A percentile compares a stretch with the other conserved stretches of the same genome.
phyloP scores from a whole-genome alignment of 1,284 basidiomycete genomes.

The Sporisorium scitamineum region DNA sequence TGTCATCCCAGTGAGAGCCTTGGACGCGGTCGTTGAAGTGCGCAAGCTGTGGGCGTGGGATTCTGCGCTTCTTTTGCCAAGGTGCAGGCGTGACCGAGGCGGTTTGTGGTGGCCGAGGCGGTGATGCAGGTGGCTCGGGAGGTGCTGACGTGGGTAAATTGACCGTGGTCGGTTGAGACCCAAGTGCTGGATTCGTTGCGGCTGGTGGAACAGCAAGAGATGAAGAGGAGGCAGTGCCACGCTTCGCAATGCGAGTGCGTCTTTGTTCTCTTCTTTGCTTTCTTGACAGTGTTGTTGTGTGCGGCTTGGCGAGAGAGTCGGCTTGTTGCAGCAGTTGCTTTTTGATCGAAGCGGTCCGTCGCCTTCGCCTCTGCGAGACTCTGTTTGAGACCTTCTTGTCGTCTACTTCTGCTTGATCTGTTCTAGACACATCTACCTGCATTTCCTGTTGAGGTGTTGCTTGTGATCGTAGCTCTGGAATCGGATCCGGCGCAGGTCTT shows the following conservation, averaged over 20 bases:
- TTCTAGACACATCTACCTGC: not conserved
- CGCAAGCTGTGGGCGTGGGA: constrained; percentile 11
- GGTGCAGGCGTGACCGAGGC: not conserved
- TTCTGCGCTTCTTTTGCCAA: not conserved
- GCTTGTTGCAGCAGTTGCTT: constrained; percentile 1
- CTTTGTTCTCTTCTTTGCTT: not conserved
- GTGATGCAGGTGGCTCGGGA: not conserved
- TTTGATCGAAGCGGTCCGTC: constrained; percentile 23
- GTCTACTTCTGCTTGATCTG: not conserved
- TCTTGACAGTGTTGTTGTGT: not conserved
- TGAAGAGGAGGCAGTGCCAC: not conserved
- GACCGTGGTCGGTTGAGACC: not conserved
- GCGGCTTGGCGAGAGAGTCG: not conserved
- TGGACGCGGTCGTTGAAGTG: constrained; percentile 45
- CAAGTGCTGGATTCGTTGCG: not conserved
- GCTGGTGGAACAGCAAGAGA: not conserved
- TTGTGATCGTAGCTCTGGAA: not conserved
- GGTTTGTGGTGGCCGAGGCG: not conserved
- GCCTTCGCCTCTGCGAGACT: constrained; percentile 28
- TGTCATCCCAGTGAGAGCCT: constrained; percentile 31
- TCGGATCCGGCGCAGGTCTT: constrained; percentile 32
- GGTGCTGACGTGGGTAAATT: not conserved
- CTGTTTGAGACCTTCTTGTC: not conserved
- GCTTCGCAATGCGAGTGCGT: constrained; percentile 1
- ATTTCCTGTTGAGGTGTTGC: not conserved